These are phyloP conservation scores for Fusarium chaquense DNA, from an alignment of 2,329 filamentous ascomycete species.

Conservation along the genomic window DNA sequence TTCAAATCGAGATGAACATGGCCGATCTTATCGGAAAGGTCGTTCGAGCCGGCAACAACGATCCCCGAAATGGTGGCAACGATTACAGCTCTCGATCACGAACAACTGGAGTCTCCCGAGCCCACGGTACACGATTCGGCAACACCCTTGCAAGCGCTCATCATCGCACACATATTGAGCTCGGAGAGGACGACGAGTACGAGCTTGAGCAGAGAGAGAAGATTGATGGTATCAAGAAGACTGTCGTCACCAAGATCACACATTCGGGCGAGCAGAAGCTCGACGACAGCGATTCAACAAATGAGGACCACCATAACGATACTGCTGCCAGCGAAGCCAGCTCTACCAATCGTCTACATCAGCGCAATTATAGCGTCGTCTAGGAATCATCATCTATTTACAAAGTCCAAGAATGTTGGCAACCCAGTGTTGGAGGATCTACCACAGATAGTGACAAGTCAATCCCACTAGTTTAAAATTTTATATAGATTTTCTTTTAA, in stretches of 20 bases:
- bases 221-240: conserved; percentile 45
- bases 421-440: not conserved
- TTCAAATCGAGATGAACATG: conserved; percentile 50
- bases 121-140: conserved; percentile 33
- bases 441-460: not conserved
- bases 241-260: conserved; percentile 41
- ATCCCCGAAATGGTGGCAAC: conserved; percentile 25
- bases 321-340: conserved; percentile 43
- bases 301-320: conserved; percentile 41
- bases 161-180: conserved; percentile 46
- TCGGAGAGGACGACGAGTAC: conserved; percentile 45
- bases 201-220: conserved; percentile 43
- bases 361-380: conserved; percentile 23
- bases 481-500: conserved; percentile 29
- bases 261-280: not conserved
- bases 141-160: conserved; percentile 38
- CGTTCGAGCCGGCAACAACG: conserved; percentile 42
- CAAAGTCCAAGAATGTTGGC: not conserved
- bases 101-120: conserved; percentile 20
- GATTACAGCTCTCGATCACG: conserved; percentile 42
- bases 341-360: conserved; percentile 42
- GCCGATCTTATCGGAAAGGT: conserved; percentile 48
- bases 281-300: conserved; percentile 28
- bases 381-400: not conserved
- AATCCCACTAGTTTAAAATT: not conserved